phyloP scores from a whole-genome alignment of 805 yeast genomes.

The Kuraishia ogatae region DNA sequence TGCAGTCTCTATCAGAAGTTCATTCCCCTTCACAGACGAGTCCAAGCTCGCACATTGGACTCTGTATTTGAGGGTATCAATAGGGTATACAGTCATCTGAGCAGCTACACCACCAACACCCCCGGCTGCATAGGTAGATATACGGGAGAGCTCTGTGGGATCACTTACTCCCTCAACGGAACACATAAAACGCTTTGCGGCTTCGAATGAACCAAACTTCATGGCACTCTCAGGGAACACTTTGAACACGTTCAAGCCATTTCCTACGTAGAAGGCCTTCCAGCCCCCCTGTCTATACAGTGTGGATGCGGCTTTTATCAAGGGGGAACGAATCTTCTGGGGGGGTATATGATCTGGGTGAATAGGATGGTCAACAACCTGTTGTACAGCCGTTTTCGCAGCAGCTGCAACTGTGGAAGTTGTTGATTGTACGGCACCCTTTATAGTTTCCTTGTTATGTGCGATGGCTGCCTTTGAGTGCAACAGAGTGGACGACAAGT shows the following conservation, averaged over 20 bases:
- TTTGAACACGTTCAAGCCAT: constrained; percentile 86
- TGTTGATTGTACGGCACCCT: constrained; percentile 22
- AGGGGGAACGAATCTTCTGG: constrained; percentile 55
- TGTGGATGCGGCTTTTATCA: constrained; percentile 71
- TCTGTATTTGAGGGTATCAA: constrained; percentile 89
- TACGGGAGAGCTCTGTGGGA: constrained; percentile 58
- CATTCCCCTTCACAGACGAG: constrained; percentile 49
- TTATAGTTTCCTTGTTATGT: constrained; percentile 6
- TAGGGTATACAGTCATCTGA: constrained; percentile 89
- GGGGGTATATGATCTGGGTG: constrained; percentile 12
- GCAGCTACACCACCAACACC: constrained; percentile 94
- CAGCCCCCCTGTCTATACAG: constrained; percentile 86
- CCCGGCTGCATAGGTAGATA: constrained; percentile 85
- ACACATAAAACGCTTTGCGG: constrained; percentile 69
- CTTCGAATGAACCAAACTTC: constrained; percentile 93
- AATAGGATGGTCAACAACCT: too few species aligned
- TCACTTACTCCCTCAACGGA: constrained; percentile 68
- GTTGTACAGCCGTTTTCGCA: too few species aligned
- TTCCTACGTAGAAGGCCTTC: constrained; percentile 85
- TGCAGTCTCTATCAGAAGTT: constrained; percentile 57
- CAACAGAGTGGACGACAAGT: constrained; percentile 59
- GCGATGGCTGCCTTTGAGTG: constrained; percentile 38
- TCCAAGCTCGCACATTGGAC: constrained; percentile 86
- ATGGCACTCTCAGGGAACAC: constrained; percentile 97
- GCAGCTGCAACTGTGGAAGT: constrained; percentile 9